A percentile compares a stretch with the other conserved stretches of the same genome.
Conservation (phyloP, 345 rosid genomes). For the Syzygium aqueum region DNA sequence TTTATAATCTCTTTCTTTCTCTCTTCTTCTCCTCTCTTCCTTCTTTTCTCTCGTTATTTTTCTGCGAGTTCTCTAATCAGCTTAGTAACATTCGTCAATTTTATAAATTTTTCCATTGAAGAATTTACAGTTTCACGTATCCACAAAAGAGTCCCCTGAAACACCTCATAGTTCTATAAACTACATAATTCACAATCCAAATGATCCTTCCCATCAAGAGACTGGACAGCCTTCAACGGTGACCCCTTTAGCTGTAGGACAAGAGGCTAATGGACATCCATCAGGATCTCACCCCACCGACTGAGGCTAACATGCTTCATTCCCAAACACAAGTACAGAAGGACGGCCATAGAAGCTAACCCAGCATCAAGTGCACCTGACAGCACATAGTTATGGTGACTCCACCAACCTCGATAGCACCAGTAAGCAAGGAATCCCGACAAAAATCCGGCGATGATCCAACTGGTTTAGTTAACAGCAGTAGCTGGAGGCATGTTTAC, state of each 20-base stretch:
- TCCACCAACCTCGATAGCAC: slow-evolving; percentile 57
- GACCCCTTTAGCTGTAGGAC: slow-evolving; percentile 40
- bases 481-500: slow-evolving; percentile 58
- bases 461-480: slow-evolving; percentile 51
- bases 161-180: neutral
- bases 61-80: no score
- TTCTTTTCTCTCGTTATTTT: no score
- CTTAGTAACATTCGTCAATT: neutral
- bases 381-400: slow-evolving; percentile 48
- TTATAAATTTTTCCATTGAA: neutral
- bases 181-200: neutral
- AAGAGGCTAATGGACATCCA: slow-evolving; percentile 53
- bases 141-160: neutral
- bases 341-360: slow-evolving; percentile 56
- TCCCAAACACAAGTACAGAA: slow-evolving; percentile 44
- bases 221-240: slow-evolving; percentile 31
- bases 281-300: slow-evolving; percentile 58
- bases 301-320: slow-evolving; percentile 29
- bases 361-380: slow-evolving; percentile 70
- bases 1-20: no score
- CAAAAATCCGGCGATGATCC: slow-evolving; percentile 40
- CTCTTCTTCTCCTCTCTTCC: no score
- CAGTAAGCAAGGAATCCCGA: slow-evolving; percentile 52
- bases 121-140: neutral
- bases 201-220: slow-evolving; percentile 14